These are phyloP conservation scores for Brasenia schreberi DNA, from an alignment of 164 flowering plant genomes.

Conservation along the genomic window DNA sequence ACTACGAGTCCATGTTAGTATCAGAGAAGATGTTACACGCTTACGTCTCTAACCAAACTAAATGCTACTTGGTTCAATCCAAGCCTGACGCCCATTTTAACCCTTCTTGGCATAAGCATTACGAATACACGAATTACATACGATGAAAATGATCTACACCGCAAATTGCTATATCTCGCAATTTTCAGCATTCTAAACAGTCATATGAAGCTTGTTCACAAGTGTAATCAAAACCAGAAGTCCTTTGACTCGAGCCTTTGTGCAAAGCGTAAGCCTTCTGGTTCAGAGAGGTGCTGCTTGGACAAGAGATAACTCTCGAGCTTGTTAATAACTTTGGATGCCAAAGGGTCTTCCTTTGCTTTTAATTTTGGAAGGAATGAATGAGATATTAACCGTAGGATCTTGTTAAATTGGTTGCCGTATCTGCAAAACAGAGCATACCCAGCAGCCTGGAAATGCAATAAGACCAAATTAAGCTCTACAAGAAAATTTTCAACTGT, in stretches of 20 bases:
- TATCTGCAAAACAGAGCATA: constrained; percentile 47
- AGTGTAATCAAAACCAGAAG: background rate
- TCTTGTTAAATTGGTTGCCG: constrained; percentile 58
- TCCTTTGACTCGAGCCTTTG: background rate
- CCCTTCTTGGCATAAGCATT: too few relatives aligned
- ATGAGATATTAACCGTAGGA: constrained; percentile 32
- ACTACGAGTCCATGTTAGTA: too few relatives aligned
- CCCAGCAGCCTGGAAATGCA: constrained; percentile 66
- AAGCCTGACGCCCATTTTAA: too few relatives aligned
- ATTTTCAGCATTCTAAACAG: too few relatives aligned
- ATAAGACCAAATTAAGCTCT: background rate
- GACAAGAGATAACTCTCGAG: constrained; percentile 46
- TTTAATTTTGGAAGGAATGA: constrained; percentile 38
- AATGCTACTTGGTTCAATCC: too few relatives aligned
- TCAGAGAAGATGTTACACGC: too few relatives aligned
- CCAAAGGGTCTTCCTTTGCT: constrained; percentile 22
- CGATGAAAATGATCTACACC: too few relatives aligned
- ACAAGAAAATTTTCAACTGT: too few relatives aligned
- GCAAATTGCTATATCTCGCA: too few relatives aligned
- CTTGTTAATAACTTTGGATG: constrained; percentile 18
- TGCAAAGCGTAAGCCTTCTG: constrained; percentile 46
- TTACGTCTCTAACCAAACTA: too few relatives aligned
- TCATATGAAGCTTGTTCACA: background rate
- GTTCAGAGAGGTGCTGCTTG: constrained; percentile 44
- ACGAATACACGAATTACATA: too few relatives aligned